These are phyloP conservation scores for Rhizopus arrhizus DNA, from an alignment of 371 early-diverging fungal genomes.

Conservation along the genomic window DNA sequence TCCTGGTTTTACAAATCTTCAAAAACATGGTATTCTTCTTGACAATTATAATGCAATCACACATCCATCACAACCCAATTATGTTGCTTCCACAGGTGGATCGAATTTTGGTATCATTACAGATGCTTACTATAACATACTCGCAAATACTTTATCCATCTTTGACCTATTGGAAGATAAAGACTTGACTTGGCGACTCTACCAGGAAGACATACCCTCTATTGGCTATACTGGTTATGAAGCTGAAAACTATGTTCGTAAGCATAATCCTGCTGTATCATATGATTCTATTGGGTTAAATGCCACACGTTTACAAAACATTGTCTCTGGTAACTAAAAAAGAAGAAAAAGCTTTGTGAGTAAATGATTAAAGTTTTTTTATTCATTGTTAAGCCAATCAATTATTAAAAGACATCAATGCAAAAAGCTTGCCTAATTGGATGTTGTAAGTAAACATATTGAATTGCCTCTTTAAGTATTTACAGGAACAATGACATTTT, in stretches of 20 bases:
- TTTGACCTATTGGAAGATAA: conserved; percentile 61
- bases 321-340: conserved; percentile 31
- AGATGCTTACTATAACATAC: conserved; percentile 25
- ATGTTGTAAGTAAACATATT: conserved; percentile 14
- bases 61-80: conserved; percentile 56
- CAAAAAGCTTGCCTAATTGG: conserved; percentile 28
- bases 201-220: conserved; percentile 56
- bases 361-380: too few relatives aligned
- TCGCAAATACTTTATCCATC: conserved; percentile 28
- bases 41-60: conserved; percentile 49
- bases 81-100: conserved; percentile 37
- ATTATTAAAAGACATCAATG: conserved; percentile 22
- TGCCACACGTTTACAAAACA: conserved; percentile 36
- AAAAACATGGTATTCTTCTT: conserved; percentile 41
- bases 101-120: conserved; percentile 17
- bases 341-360: too few relatives aligned
- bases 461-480: too few relatives aligned
- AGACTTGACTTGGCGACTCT: conserved; percentile 59
- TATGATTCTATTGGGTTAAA: conserved; percentile 43
- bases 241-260: conserved; percentile 36
- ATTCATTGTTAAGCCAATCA: conserved; percentile 11
- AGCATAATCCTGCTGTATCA: conserved; percentile 55
- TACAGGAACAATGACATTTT: too few relatives aligned
- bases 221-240: conserved; percentile 37
- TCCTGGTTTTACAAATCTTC: conserved; percentile 17